phyloP scores from a whole-genome alignment of 2,329 filamentous ascomycete genomes.

The Alternaria infectoria region DNA sequence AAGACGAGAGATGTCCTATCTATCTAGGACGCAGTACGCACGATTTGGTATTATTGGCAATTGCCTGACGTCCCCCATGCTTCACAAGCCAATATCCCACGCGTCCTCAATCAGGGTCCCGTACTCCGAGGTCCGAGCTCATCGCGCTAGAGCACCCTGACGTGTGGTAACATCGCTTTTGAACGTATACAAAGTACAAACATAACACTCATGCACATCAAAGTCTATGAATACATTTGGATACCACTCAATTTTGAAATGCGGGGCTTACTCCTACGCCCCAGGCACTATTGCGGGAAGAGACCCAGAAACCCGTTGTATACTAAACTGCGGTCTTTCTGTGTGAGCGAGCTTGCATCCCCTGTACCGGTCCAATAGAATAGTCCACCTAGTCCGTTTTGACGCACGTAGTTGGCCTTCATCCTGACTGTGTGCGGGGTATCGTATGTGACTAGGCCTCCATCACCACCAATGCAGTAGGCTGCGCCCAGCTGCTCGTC shows the following conservation, averaged over 20 bases:
- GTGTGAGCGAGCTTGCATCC: slow-evolving; percentile 60
- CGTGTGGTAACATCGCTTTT: not conserved
- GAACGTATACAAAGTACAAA: slow-evolving; percentile 8
- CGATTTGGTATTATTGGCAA: slow-evolving; percentile 10
- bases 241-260: not conserved
- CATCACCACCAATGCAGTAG: slow-evolving; percentile 74
- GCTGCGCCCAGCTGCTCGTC: slow-evolving; percentile 73
- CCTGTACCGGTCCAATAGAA: slow-evolving; percentile 84
- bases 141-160: slow-evolving; percentile 10
- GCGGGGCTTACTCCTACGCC: not conserved
- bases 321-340: slow-evolving; percentile 63
- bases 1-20: not conserved
- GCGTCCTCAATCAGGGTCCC: slow-evolving; percentile 13
- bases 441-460: slow-evolving; percentile 81
- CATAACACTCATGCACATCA: not conserved
- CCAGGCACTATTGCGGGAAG: slow-evolving; percentile 33
- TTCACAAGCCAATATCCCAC: slow-evolving; percentile 3
- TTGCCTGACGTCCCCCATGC: slow-evolving; percentile 22
- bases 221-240: not conserved
- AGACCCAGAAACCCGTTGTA: slow-evolving; percentile 65
- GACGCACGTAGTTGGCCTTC: slow-evolving; percentile 76
- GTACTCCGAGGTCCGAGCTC: slow-evolving; percentile 16
- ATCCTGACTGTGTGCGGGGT: slow-evolving; percentile 76
- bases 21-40: not conserved
- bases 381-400: slow-evolving; percentile 73